Base-by-base conservation (phyloP, 331 rosid species). In the Rhamnella rubrinervis region DNA sequence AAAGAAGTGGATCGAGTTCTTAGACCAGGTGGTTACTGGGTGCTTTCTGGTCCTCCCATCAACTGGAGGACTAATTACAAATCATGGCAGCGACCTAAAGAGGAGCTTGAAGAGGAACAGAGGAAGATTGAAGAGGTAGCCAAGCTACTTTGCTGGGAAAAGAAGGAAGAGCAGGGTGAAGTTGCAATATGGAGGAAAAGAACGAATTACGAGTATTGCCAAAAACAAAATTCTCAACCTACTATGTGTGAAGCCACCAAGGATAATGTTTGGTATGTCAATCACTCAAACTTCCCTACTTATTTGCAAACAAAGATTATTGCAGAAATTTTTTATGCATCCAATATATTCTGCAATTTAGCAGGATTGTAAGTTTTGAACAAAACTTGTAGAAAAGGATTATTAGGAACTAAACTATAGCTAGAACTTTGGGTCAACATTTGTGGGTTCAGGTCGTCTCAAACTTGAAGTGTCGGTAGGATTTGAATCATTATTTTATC, bases 1-100 rank as follows among this genome's bases (percentile, higher is more conserved):
- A 87, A 80, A 86, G 97, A 91, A 82, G 88, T 91, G 52, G 96
- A 91, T 37, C 87, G 97, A 75, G 89, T 91, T 78, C 97, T 91
- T 67, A 80, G 92, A 70, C 96, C 93, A 3, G 97, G 97, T 59
- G 97, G 97, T 68, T 91, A 87, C 71, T 91, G 97, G 97, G 73
- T 89, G n/a, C 93, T 91, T 55, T 80, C 97, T 66, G 97, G 97
- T 63, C 93, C 96, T 55, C 97, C 96, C 3, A 87, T 91, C 62
- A 85, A 85, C 73, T 91, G 97, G 97, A 85, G 61, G 82, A 71
- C 14, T 40, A 83, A 49, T 74, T 85, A 55, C 76, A 68, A 37
- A 70, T 77, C 87, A 61, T 91, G 97, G 96, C 81, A 85, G 71
- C 85, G 85, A 55, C 83, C 93, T 47, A 83, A 66, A 59, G 79